Percentiles rank a stretch among this genome's conserved stretches.
These are phyloP conservation scores for Fusarium udum DNA, from an alignment of 2,329 filamentous ascomycete species.

Conservation along the genomic window DNA sequence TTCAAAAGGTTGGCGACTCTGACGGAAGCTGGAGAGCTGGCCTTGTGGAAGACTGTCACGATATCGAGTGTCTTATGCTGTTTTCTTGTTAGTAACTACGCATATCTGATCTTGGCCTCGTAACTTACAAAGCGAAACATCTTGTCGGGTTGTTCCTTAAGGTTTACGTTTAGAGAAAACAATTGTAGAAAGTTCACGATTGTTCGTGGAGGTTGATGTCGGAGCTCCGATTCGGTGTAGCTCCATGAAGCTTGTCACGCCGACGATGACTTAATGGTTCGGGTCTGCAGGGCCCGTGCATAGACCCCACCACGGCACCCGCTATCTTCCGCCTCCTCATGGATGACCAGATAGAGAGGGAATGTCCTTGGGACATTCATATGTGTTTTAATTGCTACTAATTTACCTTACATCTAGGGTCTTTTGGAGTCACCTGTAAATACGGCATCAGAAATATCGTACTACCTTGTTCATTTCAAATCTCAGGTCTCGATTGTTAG, in stretches of 20 bases:
- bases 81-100: constrained; percentile 29
- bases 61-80: constrained; percentile 87
- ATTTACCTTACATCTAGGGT: neutral
- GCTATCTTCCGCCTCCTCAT: constrained; percentile 8
- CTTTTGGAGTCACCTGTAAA: neutral
- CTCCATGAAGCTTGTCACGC: constrained; percentile 41
- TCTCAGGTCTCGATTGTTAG: neutral
- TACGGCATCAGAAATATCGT: no score
- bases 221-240: constrained; percentile 42
- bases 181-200: constrained; percentile 2
- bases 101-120: neutral
- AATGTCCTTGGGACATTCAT: neutral
- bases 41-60: constrained; percentile 94
- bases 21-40: constrained; percentile 75
- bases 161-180: constrained; percentile 1
- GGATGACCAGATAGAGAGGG: neutral
- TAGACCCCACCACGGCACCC: constrained; percentile 11
- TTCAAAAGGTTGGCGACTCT: constrained; percentile 81
- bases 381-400: neutral
- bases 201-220: constrained; percentile 33
- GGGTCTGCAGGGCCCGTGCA: constrained; percentile 37
- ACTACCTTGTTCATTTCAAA: neutral
- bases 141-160: constrained; percentile 28
- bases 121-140: constrained; percentile 60
- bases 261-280: constrained; percentile 42